Conservation (phyloP, 2,329 filamentous ascomycete species). For the Colletotrichum scovillei region DNA sequence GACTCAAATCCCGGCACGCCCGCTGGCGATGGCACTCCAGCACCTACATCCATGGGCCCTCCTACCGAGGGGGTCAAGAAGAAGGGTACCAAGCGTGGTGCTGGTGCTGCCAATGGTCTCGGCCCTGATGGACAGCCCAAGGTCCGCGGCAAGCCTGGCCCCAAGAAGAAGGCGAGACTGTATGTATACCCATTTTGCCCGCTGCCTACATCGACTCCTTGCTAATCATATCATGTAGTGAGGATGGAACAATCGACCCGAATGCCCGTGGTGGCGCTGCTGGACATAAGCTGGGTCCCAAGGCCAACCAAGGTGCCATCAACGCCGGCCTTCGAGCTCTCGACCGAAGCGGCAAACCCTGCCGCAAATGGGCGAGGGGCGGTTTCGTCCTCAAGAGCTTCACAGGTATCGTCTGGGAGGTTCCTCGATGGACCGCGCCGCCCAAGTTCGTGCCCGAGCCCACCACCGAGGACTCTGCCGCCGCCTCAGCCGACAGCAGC, state of each 20-base stretch:
- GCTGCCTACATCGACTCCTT: slow-evolving; percentile 3
- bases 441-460: slow-evolving; percentile 63
- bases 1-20: slow-evolving; percentile 72
- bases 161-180: slow-evolving; percentile 96
- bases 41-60: slow-evolving; percentile 67
- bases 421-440: slow-evolving; percentile 85
- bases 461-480: slow-evolving; percentile 57
- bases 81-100: slow-evolving; percentile 79
- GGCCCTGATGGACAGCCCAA: slow-evolving; percentile 73
- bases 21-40: slow-evolving; percentile 65
- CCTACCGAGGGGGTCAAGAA: slow-evolving; percentile 75
- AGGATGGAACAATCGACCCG: slow-evolving; percentile 72
- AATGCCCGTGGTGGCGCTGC: slow-evolving; percentile 58
- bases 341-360: slow-evolving; percentile 91
- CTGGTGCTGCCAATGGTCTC: slow-evolving; percentile 71
- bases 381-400: slow-evolving; percentile 90
- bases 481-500: slow-evolving; percentile 62
- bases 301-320: slow-evolving; percentile 96
- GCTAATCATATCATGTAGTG: slow-evolving; percentile 52
- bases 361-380: slow-evolving; percentile 89
- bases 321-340: slow-evolving; percentile 95
- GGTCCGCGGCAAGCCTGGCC: slow-evolving; percentile 86
- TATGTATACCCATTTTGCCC: slow-evolving; percentile 63
- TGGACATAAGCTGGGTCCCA: slow-evolving; percentile 89
- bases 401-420: slow-evolving; percentile 85